These are phyloP conservation scores for Fraxinus nigra DNA, from an alignment of 305 asterid species.

Conservation along the genomic window DNA sequence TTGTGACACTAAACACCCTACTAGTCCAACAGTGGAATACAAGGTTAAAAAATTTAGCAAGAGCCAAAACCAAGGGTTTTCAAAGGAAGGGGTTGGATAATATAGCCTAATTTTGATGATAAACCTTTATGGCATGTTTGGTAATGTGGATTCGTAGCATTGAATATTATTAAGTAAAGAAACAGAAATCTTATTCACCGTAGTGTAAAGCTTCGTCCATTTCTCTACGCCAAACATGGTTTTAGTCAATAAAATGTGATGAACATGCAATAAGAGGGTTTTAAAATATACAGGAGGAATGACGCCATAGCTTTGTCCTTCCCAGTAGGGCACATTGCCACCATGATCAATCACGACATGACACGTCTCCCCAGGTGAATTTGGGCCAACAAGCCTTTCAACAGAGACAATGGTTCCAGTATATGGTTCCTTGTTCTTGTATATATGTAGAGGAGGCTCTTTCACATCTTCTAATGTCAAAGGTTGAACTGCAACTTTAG, in stretches of 20 bases:
- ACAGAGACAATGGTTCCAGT: slow-evolving; percentile 80
- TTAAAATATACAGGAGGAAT: slow-evolving; percentile 69
- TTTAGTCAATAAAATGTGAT: not conserved
- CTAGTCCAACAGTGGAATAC: not conserved
- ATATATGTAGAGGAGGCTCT: slow-evolving; percentile 79
- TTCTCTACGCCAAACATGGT: not conserved
- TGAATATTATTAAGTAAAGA: not conserved
- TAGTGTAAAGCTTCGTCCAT: not conserved
- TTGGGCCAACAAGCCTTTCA: slow-evolving; percentile 83
- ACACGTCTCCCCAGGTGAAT: slow-evolving; percentile 94
- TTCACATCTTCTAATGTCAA: slow-evolving; percentile 70
- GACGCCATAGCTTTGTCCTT: slow-evolving; percentile 94
- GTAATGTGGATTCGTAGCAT: not conserved
- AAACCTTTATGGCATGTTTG: not conserved
- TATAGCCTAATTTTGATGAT: not conserved
- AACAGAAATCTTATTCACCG: not conserved
- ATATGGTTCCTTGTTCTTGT: slow-evolving; percentile 83
- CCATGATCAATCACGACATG: slow-evolving; percentile 93
- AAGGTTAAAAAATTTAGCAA: not conserved
- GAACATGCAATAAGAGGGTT: not conserved
- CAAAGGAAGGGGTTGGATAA: not conserved
- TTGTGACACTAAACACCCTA: not conserved
- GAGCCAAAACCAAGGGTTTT: not conserved
- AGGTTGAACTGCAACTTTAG: slow-evolving; percentile 72
- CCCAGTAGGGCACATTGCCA: slow-evolving; percentile 93